Evolutionary conservation across 2,329 filamentous ascomycete genomes (phyloP), one percentile per base, ranked within the genome.

Genomic region (Escovopsis sp.): DNA sequence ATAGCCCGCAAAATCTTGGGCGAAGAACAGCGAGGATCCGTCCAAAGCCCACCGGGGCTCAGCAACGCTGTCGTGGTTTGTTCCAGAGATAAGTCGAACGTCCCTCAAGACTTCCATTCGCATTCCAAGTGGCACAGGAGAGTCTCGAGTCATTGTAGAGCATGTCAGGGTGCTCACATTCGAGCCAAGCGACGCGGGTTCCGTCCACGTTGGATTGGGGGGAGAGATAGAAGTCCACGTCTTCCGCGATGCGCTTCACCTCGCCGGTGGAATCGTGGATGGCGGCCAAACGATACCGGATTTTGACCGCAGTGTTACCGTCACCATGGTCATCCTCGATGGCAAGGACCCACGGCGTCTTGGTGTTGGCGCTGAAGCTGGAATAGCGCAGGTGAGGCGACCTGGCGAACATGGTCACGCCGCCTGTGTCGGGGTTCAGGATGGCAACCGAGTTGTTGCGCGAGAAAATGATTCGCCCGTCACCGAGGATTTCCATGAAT

Each of bases 101-200:
- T 62, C 57, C 4, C 47, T 48, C n/a, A 9, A 68, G 40, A 2
- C 51, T 50, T 0, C 56, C 59, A 35, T 57, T 50, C 1, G 40
- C 40, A 11, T 54, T 37, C 61, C 67, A 73, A 7, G 63, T 57
- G 0, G 64, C 68, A 37, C 60, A 49, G 48, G 62, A 63, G 2
- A 74, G 50, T 42, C 65, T 60, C 2, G 62, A 64, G 1, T 63
- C 63, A 1, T 64, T 64, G 57, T 71, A 75, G 0, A 69, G 68
- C 56, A 75, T 63, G 39, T 69, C 61, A 0, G 70, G 71, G 47
- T 73, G 68, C 14, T 67, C 56, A 71, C 71, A 76, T 44, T 74
- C 65, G 11, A 70, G 57, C 71, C 71, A 75, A n/a, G 56, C 61
- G 24, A 73, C 47, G 39, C 60, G 62, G 7, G 52, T 57, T 2